Conservation (phyloP, 2,329 filamentous ascomycete genomes). For the Malbranchea cinnamomea region DNA sequence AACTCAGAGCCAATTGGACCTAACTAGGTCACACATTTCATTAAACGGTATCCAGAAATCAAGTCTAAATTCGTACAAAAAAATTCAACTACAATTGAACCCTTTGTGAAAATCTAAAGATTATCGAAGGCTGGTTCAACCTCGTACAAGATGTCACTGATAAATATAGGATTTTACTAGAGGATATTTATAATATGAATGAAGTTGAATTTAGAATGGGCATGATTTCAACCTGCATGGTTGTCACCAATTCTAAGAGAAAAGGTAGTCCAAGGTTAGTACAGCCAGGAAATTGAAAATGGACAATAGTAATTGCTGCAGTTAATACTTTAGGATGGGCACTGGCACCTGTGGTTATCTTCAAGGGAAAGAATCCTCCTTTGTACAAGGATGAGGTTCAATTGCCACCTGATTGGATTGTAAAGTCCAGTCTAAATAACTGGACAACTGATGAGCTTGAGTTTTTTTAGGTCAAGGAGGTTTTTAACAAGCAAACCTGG, state of each 20-base stretch:
- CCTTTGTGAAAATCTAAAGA: not conserved
- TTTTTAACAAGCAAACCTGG: conserved; percentile 1
- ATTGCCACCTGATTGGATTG: not conserved
- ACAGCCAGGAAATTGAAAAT: conserved; percentile 3
- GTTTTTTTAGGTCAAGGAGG: conserved; percentile 1
- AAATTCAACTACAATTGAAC: not conserved
- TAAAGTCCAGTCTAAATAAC: not conserved
- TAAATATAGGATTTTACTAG: not conserved
- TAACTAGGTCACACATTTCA: not conserved
- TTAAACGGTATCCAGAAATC: not conserved
- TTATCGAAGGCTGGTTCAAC: not conserved
- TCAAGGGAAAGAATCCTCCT: conserved; percentile 1
- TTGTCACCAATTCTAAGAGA: not conserved
- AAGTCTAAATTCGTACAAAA: not conserved
- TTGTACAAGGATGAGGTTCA: not conserved
- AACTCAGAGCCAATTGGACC: not conserved
- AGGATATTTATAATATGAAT: conserved; percentile 1
- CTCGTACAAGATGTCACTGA: not conserved
- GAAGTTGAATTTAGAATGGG: conserved; percentile 1
- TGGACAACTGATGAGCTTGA: conserved; percentile 1
- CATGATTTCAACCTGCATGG: not conserved
- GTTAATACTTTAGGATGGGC: conserved; percentile 1
- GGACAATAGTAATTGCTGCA: conserved; percentile 1
- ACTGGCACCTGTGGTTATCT: not conserved
- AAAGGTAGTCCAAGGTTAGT: not conserved